A percentile compares a stretch with the other conserved stretches of the same genome.
phyloP scores from a whole-genome alignment of 148 eudicot genomes.

The Silene conica region DNA sequence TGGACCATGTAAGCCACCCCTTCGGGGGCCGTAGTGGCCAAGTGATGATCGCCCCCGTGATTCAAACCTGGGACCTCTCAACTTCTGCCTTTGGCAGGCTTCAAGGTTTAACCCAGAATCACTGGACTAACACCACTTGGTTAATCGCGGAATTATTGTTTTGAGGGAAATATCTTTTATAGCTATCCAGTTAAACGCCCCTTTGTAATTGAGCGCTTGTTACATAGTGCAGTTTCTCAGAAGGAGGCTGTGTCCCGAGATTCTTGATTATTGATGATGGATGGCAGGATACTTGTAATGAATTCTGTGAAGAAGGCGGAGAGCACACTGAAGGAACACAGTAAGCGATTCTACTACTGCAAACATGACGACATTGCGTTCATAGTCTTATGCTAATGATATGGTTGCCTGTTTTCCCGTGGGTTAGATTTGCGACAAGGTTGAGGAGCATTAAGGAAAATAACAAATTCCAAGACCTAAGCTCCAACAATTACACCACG shows the following conservation, averaged over 20 bases:
- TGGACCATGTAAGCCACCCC: no score
- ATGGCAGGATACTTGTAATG: constrained; percentile 61
- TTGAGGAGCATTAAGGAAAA: constrained; percentile 46
- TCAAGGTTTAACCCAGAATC: no score
- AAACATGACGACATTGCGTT: not conserved
- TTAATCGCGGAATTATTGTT: no score
- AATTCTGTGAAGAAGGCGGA: constrained; percentile 41
- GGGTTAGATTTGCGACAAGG: constrained; percentile 47
- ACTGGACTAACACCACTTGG: no score
- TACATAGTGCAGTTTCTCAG: constrained; percentile 34
- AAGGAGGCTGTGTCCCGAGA: constrained; percentile 51
- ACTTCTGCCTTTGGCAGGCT: no score
- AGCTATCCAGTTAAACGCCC: constrained; percentile 3
- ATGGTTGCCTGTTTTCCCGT: not conserved
- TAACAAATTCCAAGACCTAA: constrained; percentile 36
- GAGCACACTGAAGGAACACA: constrained; percentile 39
- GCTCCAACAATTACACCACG: constrained; percentile 31
- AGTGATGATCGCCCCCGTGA: no score
- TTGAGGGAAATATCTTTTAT: constrained; percentile 2
- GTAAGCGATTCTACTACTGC: constrained; percentile 24
- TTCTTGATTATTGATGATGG: constrained; percentile 68
- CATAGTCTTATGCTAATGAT: not conserved
- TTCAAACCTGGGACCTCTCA: no score
- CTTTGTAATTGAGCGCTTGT: constrained; percentile 2
- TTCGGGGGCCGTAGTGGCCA: no score